Evolutionary conservation across 805 yeast species (phyloP).

Genomic region (Maudiozyma serrabonitensis): DNA sequence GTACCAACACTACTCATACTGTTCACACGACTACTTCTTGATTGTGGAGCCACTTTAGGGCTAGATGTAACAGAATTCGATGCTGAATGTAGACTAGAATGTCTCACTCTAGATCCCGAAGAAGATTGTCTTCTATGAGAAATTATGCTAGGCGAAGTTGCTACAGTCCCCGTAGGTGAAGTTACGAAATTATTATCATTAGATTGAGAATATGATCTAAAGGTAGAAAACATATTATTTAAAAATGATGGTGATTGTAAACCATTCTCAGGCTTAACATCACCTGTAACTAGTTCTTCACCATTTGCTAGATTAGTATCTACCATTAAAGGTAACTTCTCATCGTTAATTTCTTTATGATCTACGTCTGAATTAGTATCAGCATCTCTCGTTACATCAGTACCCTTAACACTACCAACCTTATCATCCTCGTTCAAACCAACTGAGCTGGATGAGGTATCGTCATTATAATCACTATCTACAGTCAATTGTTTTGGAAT

Average conservation of each 20-base stretch:
- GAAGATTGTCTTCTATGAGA: constrained; percentile 25
- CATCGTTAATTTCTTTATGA: neutral
- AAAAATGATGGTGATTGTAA: constrained; percentile 9
- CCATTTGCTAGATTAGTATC: neutral
- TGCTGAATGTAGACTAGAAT: neutral
- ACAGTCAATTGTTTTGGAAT: neutral
- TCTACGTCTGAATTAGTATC: neutral
- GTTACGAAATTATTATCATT: neutral
- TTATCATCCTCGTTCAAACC: neutral
- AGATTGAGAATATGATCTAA: constrained; percentile 3
- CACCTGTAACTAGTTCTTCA: neutral
- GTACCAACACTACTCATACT: constrained; percentile 7
- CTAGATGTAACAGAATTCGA: neutral
- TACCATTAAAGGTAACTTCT: neutral
- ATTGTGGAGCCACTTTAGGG: neutral
- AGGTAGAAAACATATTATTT: constrained; percentile 5
- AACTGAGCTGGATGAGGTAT: neutral
- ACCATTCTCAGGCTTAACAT: neutral
- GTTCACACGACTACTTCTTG: constrained; percentile 3
- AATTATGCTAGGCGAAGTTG: constrained; percentile 21
- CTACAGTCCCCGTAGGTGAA: neutral
- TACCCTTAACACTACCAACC: neutral
- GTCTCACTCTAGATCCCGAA: constrained; percentile 1
- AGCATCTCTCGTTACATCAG: too few relatives aligned
- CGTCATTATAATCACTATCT: constrained; percentile 5